Evolutionary conservation across 2,329 filamentous ascomycete genomes (phyloP), one percentile per base, ranked within the genome.

Genomic region (Epicoccum sorghinum): DNA sequence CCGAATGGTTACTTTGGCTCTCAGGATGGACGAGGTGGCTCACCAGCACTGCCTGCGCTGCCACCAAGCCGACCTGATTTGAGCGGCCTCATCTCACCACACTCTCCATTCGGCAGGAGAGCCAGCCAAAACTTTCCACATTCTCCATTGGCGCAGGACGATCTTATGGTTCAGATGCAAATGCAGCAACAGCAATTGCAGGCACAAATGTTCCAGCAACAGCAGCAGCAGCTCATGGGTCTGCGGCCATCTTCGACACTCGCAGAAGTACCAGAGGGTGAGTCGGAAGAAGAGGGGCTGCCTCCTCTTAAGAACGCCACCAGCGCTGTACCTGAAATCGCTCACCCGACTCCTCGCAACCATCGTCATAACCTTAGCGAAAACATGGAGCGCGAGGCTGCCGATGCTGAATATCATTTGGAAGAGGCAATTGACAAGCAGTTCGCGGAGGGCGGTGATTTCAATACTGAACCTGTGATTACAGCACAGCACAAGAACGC

Each of bases 341-440:
- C 81, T 24, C 81, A 85, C 41, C 85, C 85, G 8, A 86, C 81
- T 45, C 85, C 86, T 52, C 81, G 68, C 23, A 82, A 82, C 33
- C 83, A 87, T 72, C 81, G 81, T 51, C 89, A 93, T 64, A 92
- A 92, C 62, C 82, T 90, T 36, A 92, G 88, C 66, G 83, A 87
- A 59, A 90, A 86, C 40, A 81, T 96, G 23, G 91, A 96, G 71
- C 88, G 88, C 58, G 91, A 95, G 62, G 88, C 96, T 51, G 89
- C 95, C 44, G 89, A 93, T 67, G 88, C 90, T 4, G 90, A 96
- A 66, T 93, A 95, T 68, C 90, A 93, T 65, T 75, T 95, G 57
- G 90, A 93, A 69, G 86, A 92, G 69, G 87, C 90, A 57, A 86
- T 93, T 58, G 86, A 90, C 46, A 87, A 89, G 48, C 88, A 93